A percentile compares a stretch with the other conserved stretches of the same genome.
phyloP scores from a whole-genome alignment of 805 yeast species.

The Saturnispora sekii region DNA sequence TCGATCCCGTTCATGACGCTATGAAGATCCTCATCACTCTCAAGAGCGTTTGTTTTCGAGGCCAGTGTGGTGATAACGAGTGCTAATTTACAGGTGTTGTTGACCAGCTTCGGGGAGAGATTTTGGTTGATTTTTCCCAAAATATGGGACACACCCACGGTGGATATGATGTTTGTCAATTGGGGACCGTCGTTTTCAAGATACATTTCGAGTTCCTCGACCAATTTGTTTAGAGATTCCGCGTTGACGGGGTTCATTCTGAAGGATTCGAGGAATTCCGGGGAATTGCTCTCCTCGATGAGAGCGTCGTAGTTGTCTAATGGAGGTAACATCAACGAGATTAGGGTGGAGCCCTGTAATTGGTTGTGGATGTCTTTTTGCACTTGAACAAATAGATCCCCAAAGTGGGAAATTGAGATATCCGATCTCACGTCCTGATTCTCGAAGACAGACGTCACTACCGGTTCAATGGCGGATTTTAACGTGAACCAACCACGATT shows the following conservation, averaged over 20 bases:
- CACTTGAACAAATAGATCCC: slow-evolving; percentile 31
- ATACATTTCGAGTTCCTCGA: slow-evolving; percentile 24
- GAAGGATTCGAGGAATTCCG: slow-evolving; percentile 28
- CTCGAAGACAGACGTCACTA: slow-evolving; percentile 53
- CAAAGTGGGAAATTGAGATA: slow-evolving; percentile 48
- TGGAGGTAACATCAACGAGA: slow-evolving; percentile 39
- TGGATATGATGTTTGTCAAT: slow-evolving; percentile 32
- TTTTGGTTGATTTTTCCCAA: slow-evolving; percentile 27
- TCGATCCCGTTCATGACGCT: slow-evolving; percentile 39
- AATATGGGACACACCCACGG: slow-evolving; percentile 36
- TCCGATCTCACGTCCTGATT: slow-evolving; percentile 65
- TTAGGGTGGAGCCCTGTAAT: slow-evolving; percentile 5
- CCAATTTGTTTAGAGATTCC: slow-evolving; percentile 22
- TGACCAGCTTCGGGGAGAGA: background rate
- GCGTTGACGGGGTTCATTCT: slow-evolving; percentile 19
- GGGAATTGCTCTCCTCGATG: slow-evolving; percentile 42
- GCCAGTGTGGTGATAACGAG: slow-evolving; percentile 59
- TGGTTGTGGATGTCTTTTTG: slow-evolving; percentile 21
- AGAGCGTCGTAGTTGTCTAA: slow-evolving; percentile 42
- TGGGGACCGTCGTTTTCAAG: slow-evolving; percentile 16
- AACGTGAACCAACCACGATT: slow-evolving; percentile 74
- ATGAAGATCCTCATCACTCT: slow-evolving; percentile 24
- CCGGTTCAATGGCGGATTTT: slow-evolving; percentile 40
- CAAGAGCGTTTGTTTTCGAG: slow-evolving; percentile 42
- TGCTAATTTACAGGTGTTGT: slow-evolving; percentile 44